Evolutionary conservation across 306 rosid species (phyloP), one percentile per base, ranked within the genome.

Genomic region (Quillaja saponaria): DNA sequence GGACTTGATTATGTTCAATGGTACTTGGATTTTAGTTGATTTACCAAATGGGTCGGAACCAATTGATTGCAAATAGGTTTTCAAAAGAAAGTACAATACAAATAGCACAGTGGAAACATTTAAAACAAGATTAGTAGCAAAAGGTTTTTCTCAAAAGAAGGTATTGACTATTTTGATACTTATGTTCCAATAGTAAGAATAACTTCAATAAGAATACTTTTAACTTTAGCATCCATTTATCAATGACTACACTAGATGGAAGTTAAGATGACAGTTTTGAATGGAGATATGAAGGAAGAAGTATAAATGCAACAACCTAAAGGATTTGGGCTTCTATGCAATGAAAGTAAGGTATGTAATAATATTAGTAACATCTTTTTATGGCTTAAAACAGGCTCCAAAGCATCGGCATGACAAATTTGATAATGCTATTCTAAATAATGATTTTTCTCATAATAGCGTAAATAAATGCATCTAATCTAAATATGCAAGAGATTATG

Each of bases 171-270:
- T 49, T 35, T 48, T 49, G 39, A 49, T 11, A 35, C 47, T 0
- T 63, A 34, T 12, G 21, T 37, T 42, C 53, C 6, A 8, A 4
- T 28, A 2, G 16, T 28, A 25, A 45, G 33, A 31, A 45, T 45
- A n/a, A 9, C 66, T 6, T 42, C 54, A n/a, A 61, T 61, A 14
- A n/a, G 44, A 13, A 25, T 45, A 0, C 13, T 61, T 4, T 8
- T 31, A 19, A 18, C 64, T 19, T 59, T 59, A 13, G 48, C 49
- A 8, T 40, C 45, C 13, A 40, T 40, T 40, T 40, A 40, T 40
- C 45, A 40, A 3, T n/a, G 1, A 5, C 7, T 31, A 1, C 8
- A 11, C 31, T 20, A 54, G 13, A 34, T 54, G 13, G 37, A 52
- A 31, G 41, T 54, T 6, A 54, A 54, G 8, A 54, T 5, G 5